Evolutionary conservation across 495 filamentous ascomycete species (phyloP), one percentile per base, ranked within the genome.

Genomic region (Viridothelium virens): DNA sequence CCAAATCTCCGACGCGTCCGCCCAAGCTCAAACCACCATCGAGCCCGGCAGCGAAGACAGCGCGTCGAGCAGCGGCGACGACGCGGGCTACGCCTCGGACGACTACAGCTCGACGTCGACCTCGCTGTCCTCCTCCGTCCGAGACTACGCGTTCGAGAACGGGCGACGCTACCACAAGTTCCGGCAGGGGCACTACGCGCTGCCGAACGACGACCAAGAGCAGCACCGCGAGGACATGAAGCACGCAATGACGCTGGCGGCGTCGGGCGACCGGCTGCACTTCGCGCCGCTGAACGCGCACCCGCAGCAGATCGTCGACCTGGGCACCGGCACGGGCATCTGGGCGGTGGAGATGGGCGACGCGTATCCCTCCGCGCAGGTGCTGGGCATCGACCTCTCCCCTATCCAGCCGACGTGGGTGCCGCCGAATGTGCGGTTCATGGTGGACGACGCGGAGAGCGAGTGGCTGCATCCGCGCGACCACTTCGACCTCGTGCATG

Each of bases 401-500:
- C 75, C 75, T 56, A 73, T 75, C 41, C 73, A 73, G 62, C 75
- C 75, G 1, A 64, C 64, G 11, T 63, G 64, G 47, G 72, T 75
- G 37, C 73, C 75, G 6, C 72, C 72, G 1, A 77, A 77, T 66
- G 56, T 67, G 7, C 63, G 65, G 16, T 77, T 77, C 70, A 63
- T 73, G 48, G 67, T 77, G 68, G 70, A 73, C 56, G 74, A 77
- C 61, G 67, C 66, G 33, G 69, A 72, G 48, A 61, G 48, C 62
- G 70, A 70, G 5, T 76, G 71, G 72, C 66, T 70, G 41, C 74
- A 72, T 38, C 38, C 44, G 16, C 64, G 62, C 7, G 61, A 62
- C 64, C 64, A 66, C 31, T 75, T 76, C 66, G 74, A 76, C 62
- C 67, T 75, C 63, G 69, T 76, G 56, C 73, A 76, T 59, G 59